Conservation (phyloP, 805 yeast genomes). For the Metschnikowia chrysomelidarum region DNA sequence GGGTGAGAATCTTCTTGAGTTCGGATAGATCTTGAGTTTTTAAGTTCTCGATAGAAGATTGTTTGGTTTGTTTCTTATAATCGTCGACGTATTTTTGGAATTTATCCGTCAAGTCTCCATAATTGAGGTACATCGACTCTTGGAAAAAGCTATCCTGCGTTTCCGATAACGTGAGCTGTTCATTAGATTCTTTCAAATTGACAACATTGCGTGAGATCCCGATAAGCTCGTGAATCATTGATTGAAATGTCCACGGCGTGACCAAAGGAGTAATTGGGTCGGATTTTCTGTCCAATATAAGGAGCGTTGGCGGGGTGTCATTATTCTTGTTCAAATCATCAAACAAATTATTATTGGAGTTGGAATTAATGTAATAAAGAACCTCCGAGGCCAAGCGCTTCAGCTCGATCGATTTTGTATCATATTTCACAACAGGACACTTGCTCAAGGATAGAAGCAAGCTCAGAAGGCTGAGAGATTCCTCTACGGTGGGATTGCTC, state of each 20-base stretch:
- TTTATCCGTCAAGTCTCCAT: constrained; percentile 90
- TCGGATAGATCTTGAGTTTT: constrained; percentile 71
- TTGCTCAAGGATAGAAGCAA: constrained; percentile 67
- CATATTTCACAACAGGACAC: constrained; percentile 79
- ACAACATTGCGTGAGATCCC: constrained; percentile 83
- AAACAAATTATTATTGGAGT: constrained; percentile 57
- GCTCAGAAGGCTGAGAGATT: constrained; percentile 45
- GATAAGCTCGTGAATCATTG: constrained; percentile 92
- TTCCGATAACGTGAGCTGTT: constrained; percentile 50
- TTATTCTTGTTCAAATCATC: constrained; percentile 55
- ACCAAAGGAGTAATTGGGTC: constrained; percentile 94
- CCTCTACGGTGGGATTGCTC: constrained; percentile 38
- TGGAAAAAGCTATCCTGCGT: constrained; percentile 71
- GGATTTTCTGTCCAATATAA: constrained; percentile 77
- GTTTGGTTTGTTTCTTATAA: constrained; percentile 77
- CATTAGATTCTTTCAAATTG: constrained; percentile 54
- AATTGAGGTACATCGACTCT: constrained; percentile 83
- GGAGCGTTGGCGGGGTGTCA: constrained; percentile 70
- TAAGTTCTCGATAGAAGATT: constrained; percentile 55
- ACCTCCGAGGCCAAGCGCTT: constrained; percentile 69
- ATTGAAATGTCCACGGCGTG: constrained; percentile 96
- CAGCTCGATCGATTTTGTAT: constrained; percentile 62
- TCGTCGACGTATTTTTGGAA: constrained; percentile 81
- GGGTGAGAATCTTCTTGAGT: constrained; percentile 86
- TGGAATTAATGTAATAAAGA: constrained; percentile 52